These are phyloP conservation scores for Anacardium occidentale DNA, from an alignment of 345 rosid genomes.

Conservation along the genomic window DNA sequence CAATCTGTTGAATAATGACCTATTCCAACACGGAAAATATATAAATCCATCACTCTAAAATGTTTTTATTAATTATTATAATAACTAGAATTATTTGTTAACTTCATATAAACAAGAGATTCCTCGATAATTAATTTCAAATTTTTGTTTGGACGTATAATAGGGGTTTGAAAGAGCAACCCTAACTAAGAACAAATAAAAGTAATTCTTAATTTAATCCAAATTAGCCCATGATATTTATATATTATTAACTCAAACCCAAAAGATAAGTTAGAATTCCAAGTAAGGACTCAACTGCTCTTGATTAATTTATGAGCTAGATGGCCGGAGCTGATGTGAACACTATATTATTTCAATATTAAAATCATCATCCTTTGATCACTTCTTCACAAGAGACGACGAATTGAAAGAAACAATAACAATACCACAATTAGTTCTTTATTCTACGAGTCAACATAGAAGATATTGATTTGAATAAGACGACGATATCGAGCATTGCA, in stretches of 20 bases:
- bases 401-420: neutral
- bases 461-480: slow-evolving; percentile 10
- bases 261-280: neutral
- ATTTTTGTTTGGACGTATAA: too few relatives aligned
- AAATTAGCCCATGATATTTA: neutral
- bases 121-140: too few relatives aligned
- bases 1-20: too few relatives aligned
- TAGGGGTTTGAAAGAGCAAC: too few relatives aligned
- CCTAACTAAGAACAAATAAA: neutral
- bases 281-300: neutral
- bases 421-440: neutral
- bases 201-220: neutral
- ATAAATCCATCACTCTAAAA: too few relatives aligned
- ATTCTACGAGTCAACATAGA: neutral
- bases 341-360: neutral
- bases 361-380: slow-evolving; percentile 1
- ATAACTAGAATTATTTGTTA: too few relatives aligned
- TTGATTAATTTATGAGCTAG: neutral
- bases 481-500: neutral
- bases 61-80: too few relatives aligned
- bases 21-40: too few relatives aligned
- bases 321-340: slow-evolving; percentile 7
- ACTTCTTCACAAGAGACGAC: neutral
- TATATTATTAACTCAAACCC: too few relatives aligned
- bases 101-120: too few relatives aligned